Base-by-base conservation (phyloP, 257 asterid species). In the Rhazya stricta region DNA sequence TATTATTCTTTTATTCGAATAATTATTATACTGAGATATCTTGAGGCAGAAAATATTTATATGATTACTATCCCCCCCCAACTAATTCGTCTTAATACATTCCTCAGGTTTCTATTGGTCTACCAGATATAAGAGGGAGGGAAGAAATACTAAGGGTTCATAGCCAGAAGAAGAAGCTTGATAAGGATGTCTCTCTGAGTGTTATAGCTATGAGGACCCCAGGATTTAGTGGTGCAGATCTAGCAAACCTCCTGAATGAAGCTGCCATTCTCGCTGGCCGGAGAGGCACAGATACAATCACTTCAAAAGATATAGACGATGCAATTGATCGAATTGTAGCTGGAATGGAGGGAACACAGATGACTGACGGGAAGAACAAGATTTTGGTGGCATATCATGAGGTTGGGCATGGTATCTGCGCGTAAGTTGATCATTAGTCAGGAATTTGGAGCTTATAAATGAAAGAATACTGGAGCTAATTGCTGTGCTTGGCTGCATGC, bases 241-340 rank as follows among this genome's bases (percentile, higher is more conserved):
- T 88, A 27, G 89, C 92, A 21, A 88, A 90, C 83, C 89, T 90
- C 45, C 80, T 90, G 91, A 90, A 90, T 42, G 96, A 88, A 73
- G 94, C 96, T 60, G 94, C 92, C 0, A 90, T 88, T 75, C 91
- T 90, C 45, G 93, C 96, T 62, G 96, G 91, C 51, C 75, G 93
- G 56, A 80, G 91, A 83, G 96, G 96, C 53, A 87, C 82, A 79
- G 82, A 74, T 5, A 74, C n/a, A 56, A 77, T 90, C 39, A 77
- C 88, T 36, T 34, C 69, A 39, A 79, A 88, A 71, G 93, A 86
- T 77, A 85, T 88, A 0, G 93, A 88, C 18, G 93, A 88, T 66
- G 81, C 96, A 2, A 87, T 90, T 1, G 94, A 88, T 76, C 82
- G 94, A 8, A 87, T 90, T 60, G 88, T 88, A 4, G 96, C 96